Conservation (phyloP, 768 basidiomycete genomes). For the Lyophyllum decastes region DNA sequence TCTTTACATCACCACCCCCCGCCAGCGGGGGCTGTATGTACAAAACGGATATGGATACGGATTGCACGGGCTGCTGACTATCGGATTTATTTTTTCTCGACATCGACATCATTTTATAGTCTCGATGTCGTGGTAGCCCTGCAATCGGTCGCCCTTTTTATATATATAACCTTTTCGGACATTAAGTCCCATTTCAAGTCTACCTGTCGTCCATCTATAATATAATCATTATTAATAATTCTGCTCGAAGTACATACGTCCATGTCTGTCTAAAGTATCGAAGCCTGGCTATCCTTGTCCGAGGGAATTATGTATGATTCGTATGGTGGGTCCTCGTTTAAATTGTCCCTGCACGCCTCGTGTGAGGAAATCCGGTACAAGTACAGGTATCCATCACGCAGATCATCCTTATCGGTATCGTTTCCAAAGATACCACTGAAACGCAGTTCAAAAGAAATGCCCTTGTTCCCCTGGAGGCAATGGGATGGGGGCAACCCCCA, state of each 20-base stretch:
- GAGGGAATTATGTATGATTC: background rate
- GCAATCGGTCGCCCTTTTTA: background rate
- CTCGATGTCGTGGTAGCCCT: too few species aligned
- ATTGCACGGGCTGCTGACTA: slow-evolving; percentile 14
- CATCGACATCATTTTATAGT: slow-evolving; percentile 3
- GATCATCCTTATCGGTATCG: background rate
- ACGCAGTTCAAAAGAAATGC: background rate
- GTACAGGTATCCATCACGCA: slow-evolving; percentile 5
- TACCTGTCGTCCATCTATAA: too few species aligned
- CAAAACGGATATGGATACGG: background rate
- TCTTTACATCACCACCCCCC: background rate
- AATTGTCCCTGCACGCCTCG: slow-evolving; percentile 7
- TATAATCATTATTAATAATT: too few species aligned
- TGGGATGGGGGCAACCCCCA: too few species aligned
- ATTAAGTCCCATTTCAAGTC: background rate
- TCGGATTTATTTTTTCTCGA: background rate
- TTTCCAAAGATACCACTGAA: background rate
- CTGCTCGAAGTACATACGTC: too few species aligned
- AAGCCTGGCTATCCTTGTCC: slow-evolving; percentile 3
- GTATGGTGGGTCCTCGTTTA: background rate
- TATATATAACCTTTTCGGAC: slow-evolving; percentile 3
- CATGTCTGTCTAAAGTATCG: background rate
- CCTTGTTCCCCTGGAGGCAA: slow-evolving; percentile 6
- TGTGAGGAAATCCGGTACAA: background rate
- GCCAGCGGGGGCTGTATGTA: slow-evolving; percentile 14